These are phyloP conservation scores for Codiaeum variegatum DNA, from an alignment of 441 rosid species.

Conservation along the genomic window DNA sequence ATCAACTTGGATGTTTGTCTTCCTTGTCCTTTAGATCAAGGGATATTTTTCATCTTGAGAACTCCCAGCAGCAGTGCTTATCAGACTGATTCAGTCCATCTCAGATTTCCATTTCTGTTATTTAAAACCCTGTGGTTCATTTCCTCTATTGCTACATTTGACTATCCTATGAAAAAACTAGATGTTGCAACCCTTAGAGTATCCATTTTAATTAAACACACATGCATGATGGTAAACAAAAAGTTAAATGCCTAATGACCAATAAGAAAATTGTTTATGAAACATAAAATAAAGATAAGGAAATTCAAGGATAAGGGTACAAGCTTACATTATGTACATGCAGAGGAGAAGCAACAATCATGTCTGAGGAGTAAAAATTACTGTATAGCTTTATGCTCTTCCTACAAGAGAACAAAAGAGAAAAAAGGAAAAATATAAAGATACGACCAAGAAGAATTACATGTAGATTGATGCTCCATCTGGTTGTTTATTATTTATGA, in stretches of 20 bases:
- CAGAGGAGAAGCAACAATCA: constrained; percentile 91
- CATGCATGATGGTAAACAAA: neutral
- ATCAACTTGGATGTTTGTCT: too few species aligned
- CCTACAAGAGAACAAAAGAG: constrained; percentile 37
- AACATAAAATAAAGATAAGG: constrained; percentile 14
- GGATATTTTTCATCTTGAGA: too few species aligned
- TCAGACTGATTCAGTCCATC: too few species aligned
- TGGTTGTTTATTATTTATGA: neutral
- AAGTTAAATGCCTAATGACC: neutral
- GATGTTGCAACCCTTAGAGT: neutral
- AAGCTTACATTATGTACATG: constrained; percentile 58
- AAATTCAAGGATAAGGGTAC: constrained; percentile 12
- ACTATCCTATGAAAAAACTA: too few species aligned
- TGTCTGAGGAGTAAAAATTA: constrained; percentile 86
- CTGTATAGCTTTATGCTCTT: constrained; percentile 78
- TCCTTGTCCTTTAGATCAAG: too few species aligned
- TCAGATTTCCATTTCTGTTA: too few species aligned
- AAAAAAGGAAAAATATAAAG: constrained; percentile 2
- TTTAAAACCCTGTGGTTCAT: too few species aligned
- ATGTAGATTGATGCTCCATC: neutral
- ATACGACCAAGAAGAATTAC: neutral
- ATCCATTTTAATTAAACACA: neutral
- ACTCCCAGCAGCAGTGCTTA: too few species aligned
- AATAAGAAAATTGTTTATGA: neutral
- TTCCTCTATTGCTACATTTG: too few species aligned